Conservation (phyloP, 495 filamentous ascomycete genomes). For the Hapsidospora chrysogenum region DNA sequence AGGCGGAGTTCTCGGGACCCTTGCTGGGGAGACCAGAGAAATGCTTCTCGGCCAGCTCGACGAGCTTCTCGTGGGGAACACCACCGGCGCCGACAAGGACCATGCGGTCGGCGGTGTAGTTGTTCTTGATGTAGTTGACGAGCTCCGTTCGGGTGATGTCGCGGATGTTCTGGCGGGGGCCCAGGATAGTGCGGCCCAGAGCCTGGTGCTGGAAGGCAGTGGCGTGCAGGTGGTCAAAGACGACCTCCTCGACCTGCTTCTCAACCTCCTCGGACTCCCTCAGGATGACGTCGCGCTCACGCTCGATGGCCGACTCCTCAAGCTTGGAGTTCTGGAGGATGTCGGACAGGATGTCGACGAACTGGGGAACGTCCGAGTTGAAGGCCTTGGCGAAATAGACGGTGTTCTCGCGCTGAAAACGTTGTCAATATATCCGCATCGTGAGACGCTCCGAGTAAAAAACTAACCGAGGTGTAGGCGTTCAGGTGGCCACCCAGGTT, state of each 20-base stretch:
- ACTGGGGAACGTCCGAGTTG: conserved; percentile 88
- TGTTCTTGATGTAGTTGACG: conserved; percentile 89
- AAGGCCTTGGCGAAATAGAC: conserved; percentile 99
- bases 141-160: conserved; percentile 86
- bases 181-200: conserved; percentile 92
- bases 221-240: conserved; percentile 98
- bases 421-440: conserved; percentile 15
- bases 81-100: conserved; percentile 93
- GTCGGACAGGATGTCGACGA: conserved; percentile 95
- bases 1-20: conserved; percentile 52
- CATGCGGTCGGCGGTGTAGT: conserved; percentile 99
- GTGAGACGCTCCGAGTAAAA: conserved; percentile 10
- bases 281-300: conserved; percentile 94
- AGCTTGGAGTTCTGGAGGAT: conserved; percentile 99
- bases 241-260: conserved; percentile 98
- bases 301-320: conserved; percentile 79
- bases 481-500: conserved; percentile 99
- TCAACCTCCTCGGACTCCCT: conserved; percentile 99
- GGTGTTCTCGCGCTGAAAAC: conserved; percentile 78
- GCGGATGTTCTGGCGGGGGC: conserved; percentile 94
- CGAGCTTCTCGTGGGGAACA: conserved; percentile 81
- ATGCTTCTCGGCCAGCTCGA: conserved; percentile 92
- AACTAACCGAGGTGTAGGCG: conserved; percentile 93
- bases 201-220: conserved; percentile 94
- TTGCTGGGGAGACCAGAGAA: conserved; percentile 60